Percentiles rank a stretch among this genome's conserved stretches.
Conservation (phyloP, 805 yeast species). For the Starmerella geochares region DNA sequence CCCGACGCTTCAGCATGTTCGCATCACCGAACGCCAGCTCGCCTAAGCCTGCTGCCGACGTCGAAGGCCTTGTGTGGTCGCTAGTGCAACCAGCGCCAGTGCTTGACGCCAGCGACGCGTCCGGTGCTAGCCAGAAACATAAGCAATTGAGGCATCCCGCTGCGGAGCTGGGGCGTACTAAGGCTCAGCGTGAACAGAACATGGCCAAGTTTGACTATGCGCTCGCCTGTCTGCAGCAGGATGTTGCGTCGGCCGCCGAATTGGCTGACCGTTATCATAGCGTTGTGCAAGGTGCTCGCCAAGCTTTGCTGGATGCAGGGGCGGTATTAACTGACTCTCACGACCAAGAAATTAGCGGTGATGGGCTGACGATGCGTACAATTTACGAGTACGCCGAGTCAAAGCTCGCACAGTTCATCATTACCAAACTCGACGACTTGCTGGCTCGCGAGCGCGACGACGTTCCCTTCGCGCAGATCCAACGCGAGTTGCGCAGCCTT, state of each 20-base stretch:
- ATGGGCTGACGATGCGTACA: slow-evolving; percentile 4
- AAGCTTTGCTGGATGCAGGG: slow-evolving; percentile 10
- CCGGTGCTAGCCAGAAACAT: background rate
- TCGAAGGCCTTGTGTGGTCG: background rate
- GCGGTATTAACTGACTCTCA: slow-evolving; percentile 7
- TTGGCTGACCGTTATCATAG: slow-evolving; percentile 19
- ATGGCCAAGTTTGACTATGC: slow-evolving; percentile 20
- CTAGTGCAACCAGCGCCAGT: background rate
- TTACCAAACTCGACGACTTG: slow-evolving; percentile 40
- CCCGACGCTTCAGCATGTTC: slow-evolving; percentile 10
- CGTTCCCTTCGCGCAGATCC: slow-evolving; percentile 20
- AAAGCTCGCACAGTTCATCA: slow-evolving; percentile 54
- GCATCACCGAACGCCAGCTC: background rate
- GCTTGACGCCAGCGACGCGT: background rate
- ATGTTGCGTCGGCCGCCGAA: slow-evolving; percentile 13
- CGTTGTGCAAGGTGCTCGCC: slow-evolving; percentile 7
- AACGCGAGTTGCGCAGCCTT: slow-evolving; percentile 26
- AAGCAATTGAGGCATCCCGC: slow-evolving; percentile 9
- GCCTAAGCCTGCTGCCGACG: background rate
- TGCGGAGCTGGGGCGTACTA: background rate
- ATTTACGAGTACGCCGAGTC: slow-evolving; percentile 63
- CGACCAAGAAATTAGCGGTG: background rate
- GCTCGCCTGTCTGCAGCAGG: slow-evolving; percentile 19
- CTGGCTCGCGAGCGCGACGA: slow-evolving; percentile 16
- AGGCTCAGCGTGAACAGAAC: slow-evolving; percentile 9